Evolutionary conservation across 805 yeast genomes (phyloP), one percentile per base, ranked within the genome.

Genomic region (Metschnikowia lochheadii): DNA sequence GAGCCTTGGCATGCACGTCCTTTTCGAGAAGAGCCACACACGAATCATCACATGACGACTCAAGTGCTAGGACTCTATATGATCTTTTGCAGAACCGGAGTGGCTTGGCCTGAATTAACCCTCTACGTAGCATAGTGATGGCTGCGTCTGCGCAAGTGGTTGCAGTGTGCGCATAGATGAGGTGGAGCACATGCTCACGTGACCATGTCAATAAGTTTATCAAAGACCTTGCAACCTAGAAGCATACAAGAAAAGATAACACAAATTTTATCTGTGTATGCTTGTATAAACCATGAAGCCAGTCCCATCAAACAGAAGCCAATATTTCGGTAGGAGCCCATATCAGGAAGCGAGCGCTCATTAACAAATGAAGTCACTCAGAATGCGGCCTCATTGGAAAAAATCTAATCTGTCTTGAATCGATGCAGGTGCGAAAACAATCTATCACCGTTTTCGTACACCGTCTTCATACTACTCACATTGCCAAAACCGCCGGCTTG

Each of bases 11-110:
- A 1, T 58, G 54, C 1, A 60, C 57, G 6, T 45, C 52, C 47
- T 90, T 72, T 37, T 84, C 84, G 2, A 91, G 63, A 6, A 92
- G 69, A 0, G 96, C 87, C 2, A 90, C 92, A 58, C 97, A 90
- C 0, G 97, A 80, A 66, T 94, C 99, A 66, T 94, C 99, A 63
- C 99, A 94, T 0, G 97, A 89, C 0, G 96, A 82, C 63, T 94
- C 99, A 13, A 94, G 81, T 0, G 97, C 94, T 20, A 94, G 69
- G 0, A 91, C 94, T 40, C 75, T 76, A 63, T 87, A 89, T 5
- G 51, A 20, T 42, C 82, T 40, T 40, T n/a, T 61, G 15, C 5
- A 34, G 31, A 13, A 11, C 13, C 15, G 20, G 6, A 21, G 32
- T 20, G 44, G 11, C 31, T 21, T 39, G 21, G 17, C 43, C 33